These are phyloP conservation scores for Tephrocybe sp. DNA, from an alignment of 768 basidiomycete species.

Conservation along the genomic window DNA sequence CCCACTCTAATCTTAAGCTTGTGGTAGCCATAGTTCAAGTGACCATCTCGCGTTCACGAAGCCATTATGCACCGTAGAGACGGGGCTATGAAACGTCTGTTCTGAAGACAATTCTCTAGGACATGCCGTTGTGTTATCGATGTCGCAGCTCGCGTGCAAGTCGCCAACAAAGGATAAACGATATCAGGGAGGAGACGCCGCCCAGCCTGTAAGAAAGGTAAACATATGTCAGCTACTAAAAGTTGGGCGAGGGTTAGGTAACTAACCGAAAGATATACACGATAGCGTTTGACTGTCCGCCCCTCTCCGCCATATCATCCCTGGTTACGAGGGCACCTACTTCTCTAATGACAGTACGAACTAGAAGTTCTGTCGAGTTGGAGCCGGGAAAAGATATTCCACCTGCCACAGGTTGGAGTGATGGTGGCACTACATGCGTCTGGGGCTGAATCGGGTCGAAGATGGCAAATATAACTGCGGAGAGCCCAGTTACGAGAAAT, in stretches of 20 bases:
- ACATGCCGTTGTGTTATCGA: constrained; percentile 28
- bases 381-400: background rate
- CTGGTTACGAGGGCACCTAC: constrained; percentile 10
- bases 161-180: constrained; percentile 54
- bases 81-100: background rate
- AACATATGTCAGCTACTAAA: background rate
- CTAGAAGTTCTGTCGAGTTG: constrained; percentile 8
- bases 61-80: background rate
- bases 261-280: constrained; percentile 79
- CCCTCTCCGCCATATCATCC: constrained; percentile 17
- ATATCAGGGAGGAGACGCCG: constrained; percentile 53
- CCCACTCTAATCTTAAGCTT: too few relatives aligned
- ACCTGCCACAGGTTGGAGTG: constrained; percentile 7
- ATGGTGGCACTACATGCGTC: constrained; percentile 1
- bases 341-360: background rate
- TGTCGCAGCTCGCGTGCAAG: constrained; percentile 54
- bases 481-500: constrained; percentile 86
- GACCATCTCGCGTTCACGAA: too few relatives aligned
- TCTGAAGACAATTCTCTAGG: background rate
- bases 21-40: too few relatives aligned
- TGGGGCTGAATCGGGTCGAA: constrained; percentile 63
- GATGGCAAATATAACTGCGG: constrained; percentile 84
- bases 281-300: constrained; percentile 61
- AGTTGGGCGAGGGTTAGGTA: background rate
- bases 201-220: constrained; percentile 44